These are phyloP conservation scores for Xylaria sp. DNA, from an alignment of 2,329 filamentous ascomycete species.

Conservation along the genomic window DNA sequence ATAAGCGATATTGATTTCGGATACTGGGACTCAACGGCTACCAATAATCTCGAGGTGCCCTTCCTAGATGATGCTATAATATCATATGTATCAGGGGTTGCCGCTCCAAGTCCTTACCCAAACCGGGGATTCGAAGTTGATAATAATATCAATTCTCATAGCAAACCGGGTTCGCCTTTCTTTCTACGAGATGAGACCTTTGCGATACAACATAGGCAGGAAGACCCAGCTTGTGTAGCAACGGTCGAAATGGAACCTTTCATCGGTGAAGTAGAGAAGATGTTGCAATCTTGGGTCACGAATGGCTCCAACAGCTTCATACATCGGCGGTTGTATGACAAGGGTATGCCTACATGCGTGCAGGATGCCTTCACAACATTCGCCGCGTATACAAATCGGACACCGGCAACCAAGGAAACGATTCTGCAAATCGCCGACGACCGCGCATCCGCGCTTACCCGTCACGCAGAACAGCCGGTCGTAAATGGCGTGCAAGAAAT, in stretches of 20 bases:
- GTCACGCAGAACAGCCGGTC: not conserved
- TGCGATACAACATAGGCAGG: conserved; percentile 14
- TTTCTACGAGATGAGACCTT: conserved; percentile 27
- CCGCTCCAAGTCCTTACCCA: not conserved
- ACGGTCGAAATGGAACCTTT: conserved; percentile 30
- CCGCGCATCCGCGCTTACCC: conserved; percentile 17
- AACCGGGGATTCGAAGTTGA: not conserved
- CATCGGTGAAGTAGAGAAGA: conserved; percentile 21
- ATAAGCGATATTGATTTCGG: conserved; percentile 13
- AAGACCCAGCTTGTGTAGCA: conserved; percentile 8
- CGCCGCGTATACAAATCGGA: conserved; percentile 23
- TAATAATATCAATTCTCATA: not conserved
- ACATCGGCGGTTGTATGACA: conserved; percentile 26
- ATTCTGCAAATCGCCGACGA: conserved; percentile 28
- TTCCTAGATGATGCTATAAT: conserved; percentile 15
- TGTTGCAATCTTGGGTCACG: conserved; percentile 30
- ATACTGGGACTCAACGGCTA: conserved; percentile 2
- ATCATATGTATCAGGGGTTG: not conserved
- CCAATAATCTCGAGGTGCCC: conserved; percentile 2
- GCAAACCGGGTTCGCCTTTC: conserved; percentile 6
- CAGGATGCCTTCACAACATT: conserved; percentile 33
- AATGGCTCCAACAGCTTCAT: conserved; percentile 23
- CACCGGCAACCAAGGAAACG: conserved; percentile 28
- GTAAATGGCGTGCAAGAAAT: conserved; percentile 18
- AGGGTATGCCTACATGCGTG: conserved; percentile 30